Conservation (phyloP, 2,329 filamentous ascomycete genomes). For the Cladosporium velox region DNA sequence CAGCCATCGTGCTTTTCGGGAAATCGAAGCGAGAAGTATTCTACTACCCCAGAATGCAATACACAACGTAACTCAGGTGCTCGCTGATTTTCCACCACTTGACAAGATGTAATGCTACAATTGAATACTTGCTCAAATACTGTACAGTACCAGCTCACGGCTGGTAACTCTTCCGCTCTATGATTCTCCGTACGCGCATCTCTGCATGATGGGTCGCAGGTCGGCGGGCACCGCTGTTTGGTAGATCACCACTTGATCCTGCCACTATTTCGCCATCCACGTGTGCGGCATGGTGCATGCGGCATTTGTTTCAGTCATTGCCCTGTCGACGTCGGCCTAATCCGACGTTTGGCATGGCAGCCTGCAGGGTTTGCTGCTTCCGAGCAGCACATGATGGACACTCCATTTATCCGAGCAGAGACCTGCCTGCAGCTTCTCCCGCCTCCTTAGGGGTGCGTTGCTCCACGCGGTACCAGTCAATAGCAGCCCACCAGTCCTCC, state of each 20-base stretch:
- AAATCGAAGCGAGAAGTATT: not conserved
- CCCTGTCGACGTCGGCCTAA: not conserved
- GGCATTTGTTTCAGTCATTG: not conserved
- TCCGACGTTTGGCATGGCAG: not conserved
- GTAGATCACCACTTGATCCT: not conserved
- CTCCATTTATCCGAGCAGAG: not conserved
- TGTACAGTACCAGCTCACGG: not conserved
- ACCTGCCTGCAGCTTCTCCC: constrained; percentile 9
- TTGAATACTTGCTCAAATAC: not conserved
- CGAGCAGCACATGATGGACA: not conserved
- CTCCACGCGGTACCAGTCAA: constrained; percentile 79
- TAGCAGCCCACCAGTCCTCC: constrained; percentile 80
- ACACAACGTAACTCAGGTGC: not conserved
- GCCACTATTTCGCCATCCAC: not conserved
- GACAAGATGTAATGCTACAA: constrained; percentile 9
- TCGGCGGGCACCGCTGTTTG: not conserved
- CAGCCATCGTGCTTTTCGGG: not conserved
- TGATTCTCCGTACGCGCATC: not conserved
- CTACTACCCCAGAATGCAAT: not conserved
- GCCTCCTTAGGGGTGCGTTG: constrained; percentile 19
- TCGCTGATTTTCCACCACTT: not conserved
- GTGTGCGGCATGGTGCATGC: not conserved
- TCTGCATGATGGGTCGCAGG: not conserved
- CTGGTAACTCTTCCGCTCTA: not conserved
- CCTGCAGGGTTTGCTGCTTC: not conserved